Evolutionary conservation across 179 eudicot genomes (phyloP), one percentile per base, ranked within the genome.

Genomic region (Actinidia polygama): DNA sequence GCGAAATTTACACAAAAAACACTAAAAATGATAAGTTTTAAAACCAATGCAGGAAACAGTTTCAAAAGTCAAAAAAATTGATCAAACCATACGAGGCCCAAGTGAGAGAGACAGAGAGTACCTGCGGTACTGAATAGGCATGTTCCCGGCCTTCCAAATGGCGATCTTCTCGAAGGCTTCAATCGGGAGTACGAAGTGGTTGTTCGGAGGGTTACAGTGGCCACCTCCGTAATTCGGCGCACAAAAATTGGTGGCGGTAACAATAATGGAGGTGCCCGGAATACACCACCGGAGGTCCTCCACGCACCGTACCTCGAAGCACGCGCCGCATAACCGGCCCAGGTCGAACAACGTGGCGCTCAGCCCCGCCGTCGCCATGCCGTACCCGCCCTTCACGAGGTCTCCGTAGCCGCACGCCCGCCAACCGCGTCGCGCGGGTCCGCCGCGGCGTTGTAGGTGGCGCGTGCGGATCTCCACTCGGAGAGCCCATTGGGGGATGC

Each of bases 331-430:
- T 92, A 91, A 88, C 91, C 89, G 95, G 0, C 99, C 99, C 30
- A 82, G 86, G 12, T 87, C 88, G 78, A 93, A 95, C 46, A 95
- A 68, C 1, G 77, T 61, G 30, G 87, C 78, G 89, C 99, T 95
- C 4, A 95, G 77, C 9, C 94, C 98, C 6, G 92, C 98, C 10
- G 98, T 92, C 6, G 99, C 94, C 68, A 91, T 89, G 10, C 99
- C 99, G 73, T 96, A 94, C 2, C 98, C 97, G 24, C 81, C 78
- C 66, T 85, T 88, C 71, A 85, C 92, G 7, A 94, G 87, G 85
- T 94, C 92, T 0, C 94, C 95, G 88, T 90, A 96, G 8, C 99
- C 99, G 80, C 99, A 96, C 0, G 99, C 99, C 98, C 98, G n/a
- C 96, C 97, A 14, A 92, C 93, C 0, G 89, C 82, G 89, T 94